These are phyloP conservation scores for Acer negundo DNA, from an alignment of 345 rosid genomes.

Conservation along the genomic window DNA sequence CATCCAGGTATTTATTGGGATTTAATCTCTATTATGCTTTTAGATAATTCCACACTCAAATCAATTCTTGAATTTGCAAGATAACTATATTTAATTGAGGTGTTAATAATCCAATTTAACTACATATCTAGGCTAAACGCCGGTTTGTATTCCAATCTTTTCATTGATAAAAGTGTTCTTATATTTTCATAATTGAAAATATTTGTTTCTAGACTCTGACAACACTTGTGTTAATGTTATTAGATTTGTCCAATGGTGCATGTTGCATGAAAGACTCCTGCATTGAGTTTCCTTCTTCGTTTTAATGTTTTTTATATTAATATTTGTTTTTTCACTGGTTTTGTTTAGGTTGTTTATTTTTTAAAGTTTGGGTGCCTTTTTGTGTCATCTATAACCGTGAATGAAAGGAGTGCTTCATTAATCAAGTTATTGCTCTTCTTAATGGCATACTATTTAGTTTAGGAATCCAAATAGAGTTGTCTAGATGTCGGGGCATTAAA, in stretches of 20 bases:
- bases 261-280: not conserved
- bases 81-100: not conserved
- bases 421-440: not conserved
- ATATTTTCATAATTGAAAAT: not conserved
- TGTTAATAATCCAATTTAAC: not conserved
- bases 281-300: not conserved
- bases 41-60: not conserved
- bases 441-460: not conserved
- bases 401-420: not conserved
- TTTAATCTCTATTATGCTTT: not conserved
- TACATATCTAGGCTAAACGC: not conserved
- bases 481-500: not conserved
- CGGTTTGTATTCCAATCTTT: not conserved
- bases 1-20: conserved; percentile 49
- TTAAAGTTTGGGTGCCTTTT: not conserved
- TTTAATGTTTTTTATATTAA: not conserved
- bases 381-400: not conserved
- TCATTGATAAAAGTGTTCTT: not conserved
- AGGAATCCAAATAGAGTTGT: not conserved
- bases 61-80: not conserved
- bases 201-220: not conserved
- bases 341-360: not conserved
- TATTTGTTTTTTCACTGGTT: not conserved
- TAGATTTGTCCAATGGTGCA: not conserved
- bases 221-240: not conserved